Evolutionary conservation across 305 asterid species (phyloP), one percentile per base, ranked within the genome.

Genomic region (Solanum hybrid): DNA sequence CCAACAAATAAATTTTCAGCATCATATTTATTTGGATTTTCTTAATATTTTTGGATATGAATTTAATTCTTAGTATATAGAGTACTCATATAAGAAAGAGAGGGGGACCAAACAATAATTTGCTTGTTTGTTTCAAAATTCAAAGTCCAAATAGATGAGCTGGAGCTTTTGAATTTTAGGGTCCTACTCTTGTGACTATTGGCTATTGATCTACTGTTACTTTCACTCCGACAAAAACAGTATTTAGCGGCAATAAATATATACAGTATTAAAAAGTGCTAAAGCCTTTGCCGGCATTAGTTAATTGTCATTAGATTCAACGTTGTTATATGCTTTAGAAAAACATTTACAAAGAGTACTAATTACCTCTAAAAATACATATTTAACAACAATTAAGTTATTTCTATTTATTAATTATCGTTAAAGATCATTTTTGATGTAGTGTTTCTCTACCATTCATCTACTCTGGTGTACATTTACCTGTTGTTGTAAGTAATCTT

Each of bases 201-300:
- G 5, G 26, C 5, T 46, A 46, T 46, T 46, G 22, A 0, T 46
- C 64, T 51, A 16, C 9, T 51, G 66, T 6, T 51, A 42, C 60
- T 42, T 42, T 42, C 20, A 13, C 6, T 12, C 17, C 66, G 4
- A 6, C 1, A 1, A 34, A 34, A 64, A 64, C 2, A 22, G 0
- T 8, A 8, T 4, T 64, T 64, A 4, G 27, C 13, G 6, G 3
- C 5, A 64, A 64, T 22, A 64, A 64, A 64, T 64, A 64, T 64
- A 22, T 22, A 22, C 6, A 64, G 3, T 64, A 64, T 3, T 4
- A 64, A 64, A 64, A 2, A 64, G 6, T 22, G 72, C 0, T 64
- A 64, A 56, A 56, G 10, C 0, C 0, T 56, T 56, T 56, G 0
- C 0, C 0, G 2, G 0, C 1, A 17, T 56, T 56, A 17, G 1